Evolutionary conservation across 2,329 filamentous ascomycete genomes (phyloP).

Genomic region (Epichloe amarillans): DNA sequence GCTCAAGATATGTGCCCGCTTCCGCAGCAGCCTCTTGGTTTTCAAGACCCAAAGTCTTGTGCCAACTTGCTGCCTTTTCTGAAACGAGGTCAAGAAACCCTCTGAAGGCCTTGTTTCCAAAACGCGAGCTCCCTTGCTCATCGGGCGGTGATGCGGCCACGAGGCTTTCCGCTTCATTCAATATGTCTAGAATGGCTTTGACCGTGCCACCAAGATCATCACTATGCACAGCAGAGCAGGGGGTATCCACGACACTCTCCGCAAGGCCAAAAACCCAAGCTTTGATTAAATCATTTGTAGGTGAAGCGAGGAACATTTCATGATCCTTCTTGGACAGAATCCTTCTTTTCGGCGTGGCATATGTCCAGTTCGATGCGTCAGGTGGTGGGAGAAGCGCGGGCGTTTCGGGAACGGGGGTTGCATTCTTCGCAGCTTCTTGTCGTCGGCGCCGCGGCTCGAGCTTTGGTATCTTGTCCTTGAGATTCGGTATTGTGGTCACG

Average conservation of each 20-base stretch:
- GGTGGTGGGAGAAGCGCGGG: slow-evolving; percentile 59
- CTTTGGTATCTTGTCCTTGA: slow-evolving; percentile 48
- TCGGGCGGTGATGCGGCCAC: slow-evolving; percentile 61
- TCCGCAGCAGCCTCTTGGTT: slow-evolving; percentile 48
- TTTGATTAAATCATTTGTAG: slow-evolving; percentile 61
- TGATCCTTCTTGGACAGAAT: slow-evolving; percentile 77
- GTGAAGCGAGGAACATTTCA: slow-evolving; percentile 63
- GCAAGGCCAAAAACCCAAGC: slow-evolving; percentile 80
- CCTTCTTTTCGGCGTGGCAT: slow-evolving; percentile 56
- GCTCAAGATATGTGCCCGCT: slow-evolving; percentile 62
- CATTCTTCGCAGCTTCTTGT: slow-evolving; percentile 37
- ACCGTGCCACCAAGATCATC: slow-evolving; percentile 48
- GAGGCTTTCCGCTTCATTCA: slow-evolving; percentile 55
- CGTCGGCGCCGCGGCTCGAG: slow-evolving; percentile 49
- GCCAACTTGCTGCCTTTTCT: slow-evolving; percentile 46
- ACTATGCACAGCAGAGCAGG: slow-evolving; percentile 46
- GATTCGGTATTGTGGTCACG: slow-evolving; percentile 16
- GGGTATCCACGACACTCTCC: slow-evolving; percentile 61
- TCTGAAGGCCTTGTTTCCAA: slow-evolving; percentile 88
- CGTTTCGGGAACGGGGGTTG: slow-evolving; percentile 55
- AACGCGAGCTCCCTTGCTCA: slow-evolving; percentile 77
- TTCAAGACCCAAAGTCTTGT: slow-evolving; percentile 42
- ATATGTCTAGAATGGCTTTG: slow-evolving; percentile 50
- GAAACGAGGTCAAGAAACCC: slow-evolving; percentile 60
- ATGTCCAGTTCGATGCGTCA: slow-evolving; percentile 44